Evolutionary conservation across 768 basidiomycete genomes (phyloP).

Genomic region (Flagelloscypha sp.): DNA sequence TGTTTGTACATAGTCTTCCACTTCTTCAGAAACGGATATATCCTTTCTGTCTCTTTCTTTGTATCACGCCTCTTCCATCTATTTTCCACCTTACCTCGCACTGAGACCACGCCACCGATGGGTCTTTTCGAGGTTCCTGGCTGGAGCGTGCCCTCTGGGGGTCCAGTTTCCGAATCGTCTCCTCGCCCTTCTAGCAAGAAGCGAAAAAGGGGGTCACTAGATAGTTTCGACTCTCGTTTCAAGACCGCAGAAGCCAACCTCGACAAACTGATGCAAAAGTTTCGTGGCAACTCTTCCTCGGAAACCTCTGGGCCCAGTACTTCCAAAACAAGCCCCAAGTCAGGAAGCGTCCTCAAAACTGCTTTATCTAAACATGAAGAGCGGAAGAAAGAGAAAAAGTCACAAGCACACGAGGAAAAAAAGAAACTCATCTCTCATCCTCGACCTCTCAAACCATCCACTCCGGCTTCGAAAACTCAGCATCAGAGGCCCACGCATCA

Average conservation of each 20-base stretch:
- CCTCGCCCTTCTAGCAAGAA: constrained; percentile 38
- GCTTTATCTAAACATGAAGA: too few species aligned
- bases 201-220: constrained; percentile 38
- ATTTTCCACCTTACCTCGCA: too few species aligned
- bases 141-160: constrained; percentile 44
- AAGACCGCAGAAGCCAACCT: constrained; percentile 41
- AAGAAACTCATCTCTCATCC: constrained; percentile 17
- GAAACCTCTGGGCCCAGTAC: constrained; percentile 8
- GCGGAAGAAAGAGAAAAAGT: constrained; percentile 14
- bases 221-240: constrained; percentile 27
- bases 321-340: constrained; percentile 11
- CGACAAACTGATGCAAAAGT: constrained; percentile 50
- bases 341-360: constrained; percentile 15
- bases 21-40: too few species aligned
- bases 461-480: constrained; percentile 6
- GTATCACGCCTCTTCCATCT: too few species aligned
- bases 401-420: constrained; percentile 11
- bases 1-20: too few species aligned
- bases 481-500: too few species aligned
- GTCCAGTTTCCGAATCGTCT: constrained; percentile 27
- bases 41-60: too few species aligned
- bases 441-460: constrained; percentile 12
- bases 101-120: too few species aligned
- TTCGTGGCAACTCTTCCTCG: constrained; percentile 22
- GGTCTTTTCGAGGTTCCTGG: constrained; percentile 61